A percentile compares a stretch with the other conserved stretches of the same genome.
Conservation (phyloP, 2,329 filamentous ascomycete genomes). For the Fusarium praegraminearum region DNA sequence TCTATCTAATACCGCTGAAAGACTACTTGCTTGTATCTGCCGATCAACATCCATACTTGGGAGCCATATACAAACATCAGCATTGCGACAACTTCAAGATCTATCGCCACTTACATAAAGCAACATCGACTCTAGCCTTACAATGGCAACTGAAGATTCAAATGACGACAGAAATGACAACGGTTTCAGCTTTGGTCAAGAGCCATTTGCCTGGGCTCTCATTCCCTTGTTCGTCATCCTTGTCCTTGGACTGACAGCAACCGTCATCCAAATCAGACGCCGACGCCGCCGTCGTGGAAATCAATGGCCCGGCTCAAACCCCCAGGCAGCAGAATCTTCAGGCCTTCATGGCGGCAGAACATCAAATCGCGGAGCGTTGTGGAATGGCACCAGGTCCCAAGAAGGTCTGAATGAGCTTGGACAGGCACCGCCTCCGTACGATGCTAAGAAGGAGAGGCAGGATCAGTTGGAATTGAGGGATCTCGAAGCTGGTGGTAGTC, state of each 20-base stretch:
- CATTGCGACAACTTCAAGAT: background rate
- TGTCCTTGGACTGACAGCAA: conserved; percentile 53
- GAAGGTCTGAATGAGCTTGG: conserved; percentile 74
- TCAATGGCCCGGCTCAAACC: conserved; percentile 26
- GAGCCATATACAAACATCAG: background rate
- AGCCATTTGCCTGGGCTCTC: conserved; percentile 69
- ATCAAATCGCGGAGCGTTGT: conserved; percentile 45
- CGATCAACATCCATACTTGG: background rate
- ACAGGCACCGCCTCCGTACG: conserved; percentile 74
- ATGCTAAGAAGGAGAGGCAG: conserved; percentile 49
- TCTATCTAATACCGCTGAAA: background rate
- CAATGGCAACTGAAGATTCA: conserved; percentile 25
- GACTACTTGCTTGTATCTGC: background rate
- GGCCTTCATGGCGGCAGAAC: conserved; percentile 37
- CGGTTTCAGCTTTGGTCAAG: conserved; percentile 54
- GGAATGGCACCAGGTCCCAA: conserved; percentile 46
- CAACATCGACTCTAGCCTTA: background rate
- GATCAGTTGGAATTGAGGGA: conserved; percentile 44
- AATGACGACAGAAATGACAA: conserved; percentile 23
- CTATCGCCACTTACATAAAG: background rate
- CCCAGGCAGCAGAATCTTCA: conserved; percentile 35
- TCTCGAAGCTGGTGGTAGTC: conserved; percentile 45
- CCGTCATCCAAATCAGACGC: conserved; percentile 60
- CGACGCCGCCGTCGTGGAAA: conserved; percentile 47
- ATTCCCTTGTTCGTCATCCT: conserved; percentile 61